Evolutionary conservation across 73 alveolate species (phyloP).

Genomic region (Symbiodinium natans): DNA sequence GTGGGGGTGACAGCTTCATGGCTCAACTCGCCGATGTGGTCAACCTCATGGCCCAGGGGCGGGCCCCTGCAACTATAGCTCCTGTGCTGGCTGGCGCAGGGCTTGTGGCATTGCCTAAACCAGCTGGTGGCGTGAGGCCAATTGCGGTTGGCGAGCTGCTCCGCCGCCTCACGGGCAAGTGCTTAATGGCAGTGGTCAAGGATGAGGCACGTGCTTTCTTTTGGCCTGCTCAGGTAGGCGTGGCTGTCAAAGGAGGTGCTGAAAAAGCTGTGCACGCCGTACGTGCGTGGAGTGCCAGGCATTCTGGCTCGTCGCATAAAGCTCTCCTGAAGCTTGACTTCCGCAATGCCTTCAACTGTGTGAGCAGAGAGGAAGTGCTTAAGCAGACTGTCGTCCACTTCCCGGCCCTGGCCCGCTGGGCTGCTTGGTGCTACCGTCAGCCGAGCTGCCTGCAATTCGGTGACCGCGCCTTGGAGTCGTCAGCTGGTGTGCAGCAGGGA

Average conservation of each 20-base stretch:
- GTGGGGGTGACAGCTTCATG: not conserved
- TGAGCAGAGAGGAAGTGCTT: not conserved
- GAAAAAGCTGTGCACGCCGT: not conserved
- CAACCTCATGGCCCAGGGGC: not conserved
- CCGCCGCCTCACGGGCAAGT: constrained; percentile 19
- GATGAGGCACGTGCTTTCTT: not conserved
- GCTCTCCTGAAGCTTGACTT: not conserved
- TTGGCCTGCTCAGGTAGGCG: constrained; percentile 23
- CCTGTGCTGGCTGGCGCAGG: constrained; percentile 6
- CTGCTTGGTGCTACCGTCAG: not conserved
- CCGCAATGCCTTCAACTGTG: not conserved
- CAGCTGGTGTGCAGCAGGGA: constrained; percentile 11
- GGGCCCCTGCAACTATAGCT: not conserved
- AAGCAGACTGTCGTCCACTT: not conserved
- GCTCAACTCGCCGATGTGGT: not conserved
- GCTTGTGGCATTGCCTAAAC: not conserved
- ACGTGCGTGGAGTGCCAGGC: not conserved
- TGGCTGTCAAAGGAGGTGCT: no score
- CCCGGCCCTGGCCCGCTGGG: no score
- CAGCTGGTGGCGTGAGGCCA: not conserved
- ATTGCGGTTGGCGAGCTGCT: not conserved
- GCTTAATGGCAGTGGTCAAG: not conserved
- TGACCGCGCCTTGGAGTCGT: not conserved
- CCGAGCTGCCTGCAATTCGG: constrained; percentile 8
- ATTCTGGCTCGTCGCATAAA: not conserved